These are phyloP conservation scores for Chenopodium album DNA, from an alignment of 148 eudicot species.

Conservation along the genomic window DNA sequence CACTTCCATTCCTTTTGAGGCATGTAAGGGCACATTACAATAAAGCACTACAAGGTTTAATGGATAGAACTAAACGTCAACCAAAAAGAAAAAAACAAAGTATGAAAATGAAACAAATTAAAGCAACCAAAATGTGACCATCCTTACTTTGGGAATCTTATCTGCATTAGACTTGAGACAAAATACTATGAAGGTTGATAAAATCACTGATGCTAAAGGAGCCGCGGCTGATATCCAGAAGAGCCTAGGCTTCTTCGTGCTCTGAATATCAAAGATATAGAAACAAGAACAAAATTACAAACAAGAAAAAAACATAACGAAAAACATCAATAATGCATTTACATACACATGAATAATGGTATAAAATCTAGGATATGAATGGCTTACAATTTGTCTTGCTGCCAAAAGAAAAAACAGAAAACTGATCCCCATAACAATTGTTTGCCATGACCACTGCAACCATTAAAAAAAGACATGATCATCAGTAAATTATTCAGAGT, in stretches of 20 bases:
- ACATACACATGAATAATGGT: not conserved
- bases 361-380: not conserved
- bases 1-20: constrained; percentile 22
- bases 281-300: constrained; percentile 7
- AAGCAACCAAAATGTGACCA: not conserved
- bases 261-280: constrained; percentile 37
- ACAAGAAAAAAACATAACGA: not conserved
- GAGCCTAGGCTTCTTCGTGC: constrained; percentile 54
- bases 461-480: not conserved
- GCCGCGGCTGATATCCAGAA: constrained; percentile 97
- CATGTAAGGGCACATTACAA: constrained; percentile 22
- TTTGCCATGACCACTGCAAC: constrained; percentile 96
- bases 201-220: constrained; percentile 68
- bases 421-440: constrained; percentile 64
- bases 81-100: constrained; percentile 7
- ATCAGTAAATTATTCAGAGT: not conserved
- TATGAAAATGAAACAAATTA: not conserved
- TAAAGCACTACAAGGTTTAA: constrained; percentile 12
- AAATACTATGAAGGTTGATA: constrained; percentile 64
- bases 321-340: not conserved
- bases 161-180: constrained; percentile 49
- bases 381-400: constrained; percentile 73
- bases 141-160: constrained; percentile 61
- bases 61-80: constrained; percentile 24
- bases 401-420: constrained; percentile 64